Evolutionary conservation across 1,284 basidiomycete genomes (phyloP).

Genomic region (Laetiporus sulphureus): DNA sequence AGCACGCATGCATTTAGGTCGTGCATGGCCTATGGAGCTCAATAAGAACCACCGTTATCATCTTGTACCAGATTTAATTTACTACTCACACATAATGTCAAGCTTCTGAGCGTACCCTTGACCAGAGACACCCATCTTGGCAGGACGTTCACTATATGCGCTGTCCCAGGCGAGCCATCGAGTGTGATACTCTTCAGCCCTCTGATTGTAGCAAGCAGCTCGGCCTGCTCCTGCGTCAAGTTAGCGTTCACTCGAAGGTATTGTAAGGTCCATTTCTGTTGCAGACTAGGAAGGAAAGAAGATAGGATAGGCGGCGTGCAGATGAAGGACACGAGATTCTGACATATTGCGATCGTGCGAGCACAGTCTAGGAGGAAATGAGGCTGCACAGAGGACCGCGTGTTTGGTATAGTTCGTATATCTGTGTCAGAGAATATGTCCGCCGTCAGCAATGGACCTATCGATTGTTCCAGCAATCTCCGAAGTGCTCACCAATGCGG

Average conservation of each 20-base stretch:
- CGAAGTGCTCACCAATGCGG: conserved; percentile 47
- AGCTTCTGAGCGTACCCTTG: conserved; percentile 36
- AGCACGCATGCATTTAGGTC: conserved; percentile 48
- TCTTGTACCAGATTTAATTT: no score
- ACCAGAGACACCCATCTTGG: conserved; percentile 44
- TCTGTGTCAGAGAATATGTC: conserved; percentile 37
- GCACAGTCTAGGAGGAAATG: conserved; percentile 47
- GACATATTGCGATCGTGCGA: conserved; percentile 38
- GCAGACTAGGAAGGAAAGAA: conserved; percentile 40
- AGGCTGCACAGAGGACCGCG: conserved; percentile 29
- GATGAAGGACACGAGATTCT: conserved; percentile 48
- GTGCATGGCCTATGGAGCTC: no score
- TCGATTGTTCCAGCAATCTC: no score
- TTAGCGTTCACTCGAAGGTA: conserved; percentile 42
- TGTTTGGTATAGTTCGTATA: conserved; percentile 39
- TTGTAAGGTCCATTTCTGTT: conserved; percentile 36
- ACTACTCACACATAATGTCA: conserved; percentile 50
- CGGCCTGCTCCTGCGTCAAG: conserved; percentile 42
- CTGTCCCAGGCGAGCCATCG: conserved; percentile 52
- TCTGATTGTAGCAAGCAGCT: conserved; percentile 34
- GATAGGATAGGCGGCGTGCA: conserved; percentile 43
- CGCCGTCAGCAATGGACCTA: no score
- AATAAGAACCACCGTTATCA: no score
- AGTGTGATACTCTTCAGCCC: conserved; percentile 42
- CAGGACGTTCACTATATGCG: conserved; percentile 50